Conservation (phyloP, 768 basidiomycete species). For the Pulveroboletus sp. region DNA sequence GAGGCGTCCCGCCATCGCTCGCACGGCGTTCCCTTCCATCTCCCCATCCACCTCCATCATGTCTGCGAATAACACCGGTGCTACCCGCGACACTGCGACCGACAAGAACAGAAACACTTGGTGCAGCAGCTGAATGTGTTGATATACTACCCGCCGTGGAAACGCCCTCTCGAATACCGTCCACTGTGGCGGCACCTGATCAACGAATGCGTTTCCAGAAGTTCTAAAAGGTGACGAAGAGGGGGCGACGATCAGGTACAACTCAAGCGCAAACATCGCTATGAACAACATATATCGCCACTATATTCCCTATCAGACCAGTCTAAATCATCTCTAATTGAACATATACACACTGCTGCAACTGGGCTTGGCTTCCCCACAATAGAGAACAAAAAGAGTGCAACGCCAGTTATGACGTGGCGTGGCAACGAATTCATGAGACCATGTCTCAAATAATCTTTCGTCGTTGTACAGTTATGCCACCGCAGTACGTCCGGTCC, state of each 20-base stretch:
- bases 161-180: conserved; percentile 43
- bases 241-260: conserved; percentile 58
- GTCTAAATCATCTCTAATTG: conserved; percentile 4
- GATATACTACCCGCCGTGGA: conserved; percentile 65
- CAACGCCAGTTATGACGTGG: conserved; percentile 57
- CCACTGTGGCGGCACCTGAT: conserved; percentile 11
- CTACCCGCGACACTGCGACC: conserved; percentile 66
- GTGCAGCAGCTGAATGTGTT: conserved; percentile 75
- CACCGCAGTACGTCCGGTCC: conserved; percentile 70
- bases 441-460: conserved; percentile 68
- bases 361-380: conserved; percentile 57
- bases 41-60: conserved; percentile 26
- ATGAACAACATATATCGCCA: conserved; percentile 79
- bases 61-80: conserved; percentile 58
- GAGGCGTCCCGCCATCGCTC: conserved; percentile 44
- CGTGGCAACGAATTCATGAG: conserved; percentile 59
- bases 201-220: conserved; percentile 25
- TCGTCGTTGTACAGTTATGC: conserved; percentile 61
- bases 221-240: conserved; percentile 10
- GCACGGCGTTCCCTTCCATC: conserved; percentile 18
- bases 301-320: conserved; percentile 36
- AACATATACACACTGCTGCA: conserved; percentile 55
- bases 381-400: conserved; percentile 59
- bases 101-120: conserved; percentile 72
- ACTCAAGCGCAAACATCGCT: conserved; percentile 57